Percentiles rank a stretch among this genome's conserved stretches.
Conservation (phyloP, 805 yeast genomes). For the Metschnikowia bowlesiae region DNA sequence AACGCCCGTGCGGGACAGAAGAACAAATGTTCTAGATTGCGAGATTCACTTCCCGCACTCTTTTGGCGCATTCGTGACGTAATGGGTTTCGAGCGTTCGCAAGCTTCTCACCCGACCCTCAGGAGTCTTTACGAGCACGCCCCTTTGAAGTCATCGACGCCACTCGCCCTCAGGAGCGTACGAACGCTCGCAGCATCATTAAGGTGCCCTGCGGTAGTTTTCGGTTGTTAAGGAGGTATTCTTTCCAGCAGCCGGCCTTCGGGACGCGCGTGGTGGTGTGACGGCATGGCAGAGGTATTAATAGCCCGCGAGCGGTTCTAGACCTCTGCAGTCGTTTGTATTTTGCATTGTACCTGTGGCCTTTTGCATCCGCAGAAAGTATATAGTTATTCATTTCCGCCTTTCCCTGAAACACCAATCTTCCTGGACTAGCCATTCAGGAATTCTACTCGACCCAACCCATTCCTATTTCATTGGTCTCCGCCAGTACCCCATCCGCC, state of each 20-base stretch:
- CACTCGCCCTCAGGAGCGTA: too few relatives aligned
- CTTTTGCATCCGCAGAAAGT: conserved; percentile 2
- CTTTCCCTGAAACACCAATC: neutral
- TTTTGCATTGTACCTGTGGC: neutral
- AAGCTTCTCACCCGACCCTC: neutral
- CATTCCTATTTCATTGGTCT: too few relatives aligned
- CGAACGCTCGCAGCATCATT: neutral
- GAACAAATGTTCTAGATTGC: conserved; percentile 1
- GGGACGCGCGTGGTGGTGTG: neutral
- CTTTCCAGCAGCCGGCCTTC: neutral
- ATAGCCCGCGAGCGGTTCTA: conserved; percentile 3
- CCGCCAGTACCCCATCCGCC: too few relatives aligned
- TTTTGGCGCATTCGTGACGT: neutral
- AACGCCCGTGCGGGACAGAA: neutral
- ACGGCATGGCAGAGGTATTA: conserved; percentile 4
- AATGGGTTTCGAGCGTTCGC: neutral
- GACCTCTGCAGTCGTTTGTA: neutral
- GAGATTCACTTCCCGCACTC: neutral
- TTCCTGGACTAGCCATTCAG: neutral
- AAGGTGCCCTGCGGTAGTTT: neutral
- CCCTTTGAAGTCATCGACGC: neutral
- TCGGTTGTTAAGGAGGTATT: neutral
- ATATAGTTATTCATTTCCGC: conserved; percentile 1
- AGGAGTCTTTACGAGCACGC: neutral
- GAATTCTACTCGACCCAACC: neutral